Evolutionary conservation across 2,329 filamentous ascomycete species (phyloP), one percentile per base, ranked within the genome.

Genomic region (Alternaria postmessia): DNA sequence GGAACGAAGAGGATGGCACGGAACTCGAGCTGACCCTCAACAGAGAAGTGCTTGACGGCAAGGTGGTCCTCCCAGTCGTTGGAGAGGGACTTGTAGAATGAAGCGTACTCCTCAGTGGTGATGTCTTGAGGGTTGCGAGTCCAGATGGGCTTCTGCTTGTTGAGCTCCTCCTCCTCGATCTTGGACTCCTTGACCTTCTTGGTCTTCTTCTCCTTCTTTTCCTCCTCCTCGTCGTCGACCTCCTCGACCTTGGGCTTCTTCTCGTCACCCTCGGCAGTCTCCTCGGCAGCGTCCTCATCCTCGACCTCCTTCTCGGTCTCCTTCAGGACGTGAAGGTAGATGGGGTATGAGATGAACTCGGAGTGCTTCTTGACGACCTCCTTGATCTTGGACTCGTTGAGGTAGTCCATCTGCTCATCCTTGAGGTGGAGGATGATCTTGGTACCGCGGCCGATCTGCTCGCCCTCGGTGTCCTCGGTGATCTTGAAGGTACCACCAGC

Each of bases 301-400:
- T 94, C 94, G 67, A 98, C 93, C 87, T 99, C 95, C 78, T 88
- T 97, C 92, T 99, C 95, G 70, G 90, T 94, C 92, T 99, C 95
- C 91, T 99, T 99, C 82, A 91, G 84, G 79, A 99, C 94, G 86
- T 99, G 95, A 73, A 99, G 94, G 89, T 97, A 99, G 91, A 99
- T 99, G 80, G 95, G 95, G 89, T 99, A 99, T 52, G 95, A 98
- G 87, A 99, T 99, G 89, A 99, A 99, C 87, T 99, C 95, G 80
- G 95, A 98, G 91, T 99, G 95, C 92, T 99, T 99, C 93, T 98
- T 98, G 88, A 99, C 94, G 71, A 99, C 94, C 88, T 99, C 95
- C 92, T 99, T 99, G 88, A 99, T 91, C 88, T 94, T 95, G 87
- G 88, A 88, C 91, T 99, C 95, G 84, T 98, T 96, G 73, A 98